phyloP scores from a whole-genome alignment of 2,329 filamentous ascomycete genomes.

The Fusarium goolgardi region DNA sequence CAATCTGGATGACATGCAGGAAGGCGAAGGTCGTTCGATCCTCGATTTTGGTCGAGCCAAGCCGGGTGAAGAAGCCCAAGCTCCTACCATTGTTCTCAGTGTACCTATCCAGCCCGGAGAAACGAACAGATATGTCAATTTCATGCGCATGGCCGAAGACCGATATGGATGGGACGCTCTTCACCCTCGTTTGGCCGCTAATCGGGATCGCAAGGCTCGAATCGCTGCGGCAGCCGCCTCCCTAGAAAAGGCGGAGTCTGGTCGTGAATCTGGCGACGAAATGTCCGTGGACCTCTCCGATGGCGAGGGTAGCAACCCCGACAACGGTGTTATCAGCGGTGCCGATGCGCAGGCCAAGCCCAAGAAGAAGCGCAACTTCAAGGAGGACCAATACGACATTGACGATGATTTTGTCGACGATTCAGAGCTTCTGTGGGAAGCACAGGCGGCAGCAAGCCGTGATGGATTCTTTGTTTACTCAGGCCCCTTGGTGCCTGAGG shows the following conservation, averaged over 20 bases:
- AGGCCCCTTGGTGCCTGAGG: conserved; percentile 87
- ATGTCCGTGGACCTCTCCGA: conserved; percentile 84
- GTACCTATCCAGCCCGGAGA: conserved; percentile 80
- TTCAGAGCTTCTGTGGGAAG: conserved; percentile 94
- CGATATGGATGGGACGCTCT: conserved; percentile 94
- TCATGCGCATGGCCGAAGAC: conserved; percentile 91
- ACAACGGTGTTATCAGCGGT: conserved; percentile 75
- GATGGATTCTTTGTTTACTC: conserved; percentile 99
- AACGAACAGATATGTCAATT: conserved; percentile 93
- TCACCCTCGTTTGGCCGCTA: conserved; percentile 89
- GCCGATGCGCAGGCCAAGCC: conserved; percentile 72
- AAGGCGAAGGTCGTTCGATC: conserved; percentile 64
- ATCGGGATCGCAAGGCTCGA: conserved; percentile 85
- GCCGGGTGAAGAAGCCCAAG: conserved; percentile 68
- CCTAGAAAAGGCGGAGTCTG: conserved; percentile 78
- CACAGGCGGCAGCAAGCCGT: conserved; percentile 91
- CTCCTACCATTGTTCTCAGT: conserved; percentile 84
- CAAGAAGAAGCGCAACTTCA: conserved; percentile 83
- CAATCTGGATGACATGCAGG: conserved; percentile 60
- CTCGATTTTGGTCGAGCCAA: conserved; percentile 70
- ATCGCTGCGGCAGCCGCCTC: conserved; percentile 91
- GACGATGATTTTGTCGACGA: conserved; percentile 91
- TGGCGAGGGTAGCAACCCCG: conserved; percentile 85
- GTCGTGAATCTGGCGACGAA: conserved; percentile 79
- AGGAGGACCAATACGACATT: conserved; percentile 85